Evolutionary conservation across 768 basidiomycete species (phyloP), one percentile per base, ranked within the genome.

Genomic region (Pholiota molesta): DNA sequence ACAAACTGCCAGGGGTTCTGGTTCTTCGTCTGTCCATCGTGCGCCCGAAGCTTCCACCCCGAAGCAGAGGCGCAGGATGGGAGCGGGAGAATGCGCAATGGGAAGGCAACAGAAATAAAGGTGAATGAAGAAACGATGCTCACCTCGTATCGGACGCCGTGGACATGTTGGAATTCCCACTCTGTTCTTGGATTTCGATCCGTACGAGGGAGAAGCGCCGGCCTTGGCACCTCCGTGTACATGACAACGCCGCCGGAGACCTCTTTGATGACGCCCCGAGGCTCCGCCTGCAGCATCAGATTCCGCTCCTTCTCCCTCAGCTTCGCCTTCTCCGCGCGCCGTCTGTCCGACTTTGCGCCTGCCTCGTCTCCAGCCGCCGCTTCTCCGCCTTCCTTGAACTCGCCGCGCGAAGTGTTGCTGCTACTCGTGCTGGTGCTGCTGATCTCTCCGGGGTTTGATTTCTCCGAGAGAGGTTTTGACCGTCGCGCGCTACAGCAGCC

Each of bases 231-330:
- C 44, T 69, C 63, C 26, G 71, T 70, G 64, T 68, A 72, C 42
- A 69, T 66, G 54, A 72, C 71, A 54, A 72, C 64, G 14, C 71
- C 71, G n/a, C 69, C 71, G 28, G 69, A 70, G 17, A 72, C 71
- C 60, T 70, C 68, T 52, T 72, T 72, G 51, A 67, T 59, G 40
- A 70, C 60, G 31, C 68, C 68, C 59, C 65, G 63, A 39, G 68
- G 66, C 35, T 68, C 68, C 17, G 66, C 60, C 39, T 68, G 62
- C 55, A 65, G 61, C 64, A 69, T 63, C 59, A 51, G 52, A n/a
- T 62, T 66, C 52, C 67, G 62, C 37, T 65, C 63, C 68, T 69
- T 71, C 62, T 68, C 68, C 57, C 57, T 63, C 55, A 21, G 35
- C 47, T 59, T 56, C 45, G 54, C 64, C 21, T 37, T 21, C 54